phyloP scores from a whole-genome alignment of 2,329 filamentous ascomycete genomes.

The Cadophora gregata region DNA sequence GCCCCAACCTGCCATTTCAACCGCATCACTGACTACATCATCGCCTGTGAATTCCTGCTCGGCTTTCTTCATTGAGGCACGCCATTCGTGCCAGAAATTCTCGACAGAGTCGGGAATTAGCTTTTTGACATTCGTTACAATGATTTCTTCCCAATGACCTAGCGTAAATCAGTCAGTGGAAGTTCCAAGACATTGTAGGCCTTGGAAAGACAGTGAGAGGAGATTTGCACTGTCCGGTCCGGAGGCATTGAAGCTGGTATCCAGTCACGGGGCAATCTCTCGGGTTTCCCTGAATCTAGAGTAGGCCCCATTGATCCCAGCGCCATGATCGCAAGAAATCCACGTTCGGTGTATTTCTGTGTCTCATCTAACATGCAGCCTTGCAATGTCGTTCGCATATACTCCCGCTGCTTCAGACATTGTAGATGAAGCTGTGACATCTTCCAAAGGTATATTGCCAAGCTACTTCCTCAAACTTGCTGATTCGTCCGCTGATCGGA shows the following conservation, averaged over 20 bases:
- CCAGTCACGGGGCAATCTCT: neutral
- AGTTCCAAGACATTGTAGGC: neutral
- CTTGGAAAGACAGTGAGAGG: neutral
- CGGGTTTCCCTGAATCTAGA: neutral
- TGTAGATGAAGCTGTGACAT: neutral
- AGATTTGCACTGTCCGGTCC: conserved; percentile 21
- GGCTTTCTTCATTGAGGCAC: conserved; percentile 53
- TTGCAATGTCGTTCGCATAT: neutral
- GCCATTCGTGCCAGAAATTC: conserved; percentile 57
- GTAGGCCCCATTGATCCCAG: neutral
- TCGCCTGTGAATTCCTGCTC: conserved; percentile 52
- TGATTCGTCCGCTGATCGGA: neutral
- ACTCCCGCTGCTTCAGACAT: neutral
- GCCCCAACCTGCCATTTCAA: conserved; percentile 62
- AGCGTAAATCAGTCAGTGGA: conserved; percentile 16
- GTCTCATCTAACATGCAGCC: neutral
- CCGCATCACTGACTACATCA: conserved; percentile 52
- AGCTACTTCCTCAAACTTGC: neutral
- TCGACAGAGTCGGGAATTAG: conserved; percentile 66
- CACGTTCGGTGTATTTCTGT: neutral
- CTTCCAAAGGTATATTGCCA: neutral
- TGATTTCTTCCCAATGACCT: conserved; percentile 70
- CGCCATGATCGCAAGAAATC: neutral
- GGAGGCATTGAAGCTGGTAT: neutral
- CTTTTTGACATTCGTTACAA: conserved; percentile 64